A percentile compares a stretch with the other conserved stretches of the same genome.
phyloP scores from a whole-genome alignment of 164 flowering plant species.

The Kingdonia uniflora region DNA sequence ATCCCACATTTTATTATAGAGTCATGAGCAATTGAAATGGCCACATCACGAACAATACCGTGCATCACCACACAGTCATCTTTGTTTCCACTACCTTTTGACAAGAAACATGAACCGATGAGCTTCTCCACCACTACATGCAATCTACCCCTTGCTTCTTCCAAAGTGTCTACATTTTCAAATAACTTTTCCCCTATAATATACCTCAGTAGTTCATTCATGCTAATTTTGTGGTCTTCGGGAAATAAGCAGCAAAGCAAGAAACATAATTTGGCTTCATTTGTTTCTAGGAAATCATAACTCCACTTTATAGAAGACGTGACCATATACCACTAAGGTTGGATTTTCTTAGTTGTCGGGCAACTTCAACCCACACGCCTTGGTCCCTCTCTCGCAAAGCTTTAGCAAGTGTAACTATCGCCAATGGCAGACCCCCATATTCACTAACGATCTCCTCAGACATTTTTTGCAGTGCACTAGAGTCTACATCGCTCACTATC shows the following conservation, averaged over 20 bases:
- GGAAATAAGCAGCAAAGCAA: not conserved
- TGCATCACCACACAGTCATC: not conserved
- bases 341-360: not conserved
- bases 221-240: not conserved
- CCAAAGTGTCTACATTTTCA: not conserved
- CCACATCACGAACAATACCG: not conserved
- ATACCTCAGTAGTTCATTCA: not conserved
- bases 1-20: no score
- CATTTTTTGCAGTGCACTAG: not conserved
- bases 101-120: not conserved
- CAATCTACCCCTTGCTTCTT: not conserved
- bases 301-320: not conserved
- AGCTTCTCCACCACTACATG: not conserved
- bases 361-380: not conserved
- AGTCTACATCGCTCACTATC: not conserved
- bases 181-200: not conserved
- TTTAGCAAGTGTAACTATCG: conserved; percentile 1
- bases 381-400: not conserved
- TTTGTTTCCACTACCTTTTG: not conserved
- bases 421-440: not conserved
- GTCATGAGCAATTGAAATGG: no score
- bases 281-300: not conserved
- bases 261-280: not conserved
- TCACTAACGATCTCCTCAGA: not conserved
- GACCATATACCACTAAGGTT: not conserved